Base-by-base conservation (phyloP, 2,329 filamentous ascomycete species). In the Ophiosphaerella narmari region DNA sequence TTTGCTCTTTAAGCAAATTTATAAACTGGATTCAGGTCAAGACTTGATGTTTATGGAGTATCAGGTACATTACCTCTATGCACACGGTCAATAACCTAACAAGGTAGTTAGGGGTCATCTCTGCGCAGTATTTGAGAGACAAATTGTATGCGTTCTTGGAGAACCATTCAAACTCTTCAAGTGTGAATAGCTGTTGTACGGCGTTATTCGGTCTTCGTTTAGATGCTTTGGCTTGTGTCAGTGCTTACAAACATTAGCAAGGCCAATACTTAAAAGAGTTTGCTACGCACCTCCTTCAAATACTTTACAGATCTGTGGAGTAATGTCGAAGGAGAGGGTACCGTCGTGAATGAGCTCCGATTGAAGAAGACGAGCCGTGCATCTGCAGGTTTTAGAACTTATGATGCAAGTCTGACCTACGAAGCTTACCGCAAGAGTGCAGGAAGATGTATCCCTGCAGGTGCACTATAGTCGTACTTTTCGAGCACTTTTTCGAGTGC, bases 91-190 rank as follows among this genome's bases (percentile, higher is more conserved):
- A 58, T 21, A 96, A 78, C 3, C 82, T 77, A 3, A 86, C 66
- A 0, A 87, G 76, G 41, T 79, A 71, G 5, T 70, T 67, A 1
- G 86, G 77, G 21, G 81, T 68, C 78, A 87, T 86, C 1, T 81
- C 76, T 1, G 79, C 78, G 57, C 80, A 81, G 50, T 86, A 78
- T 52, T 85, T 84, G 4, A 93, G 72, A 0, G 86, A 86, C 6
- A 91, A 70, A 58, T 94, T 95, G 75, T 95, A 96, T 1, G 88
- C 82, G 55, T 89, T 93, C 55, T 86, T 86, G 33, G 86, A 87
- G 67, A 96, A 92, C 91, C 91, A 96, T 59, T 92, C 82, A 3
- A 95, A 77, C 61, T 96, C 91, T 3, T 78, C 69, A 0, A 80
- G 50, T 0, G 80, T 82, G 64, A 91, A 91, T 1, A 63, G 44